Evolutionary conservation across 2,329 filamentous ascomycete genomes (phyloP).

Genomic region (Botrytis elliptica): DNA sequence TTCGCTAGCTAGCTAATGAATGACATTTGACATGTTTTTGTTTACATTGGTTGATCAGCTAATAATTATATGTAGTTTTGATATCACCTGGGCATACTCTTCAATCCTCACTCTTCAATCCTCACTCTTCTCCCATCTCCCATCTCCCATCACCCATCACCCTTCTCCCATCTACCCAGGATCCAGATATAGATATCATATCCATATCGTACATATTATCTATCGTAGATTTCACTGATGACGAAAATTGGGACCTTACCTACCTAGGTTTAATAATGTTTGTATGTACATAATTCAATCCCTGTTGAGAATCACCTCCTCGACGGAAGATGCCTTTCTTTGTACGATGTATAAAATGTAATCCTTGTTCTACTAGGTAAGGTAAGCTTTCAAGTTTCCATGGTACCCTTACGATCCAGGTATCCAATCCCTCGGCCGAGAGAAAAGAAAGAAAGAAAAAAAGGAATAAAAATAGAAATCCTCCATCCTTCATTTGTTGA

Average conservation of each 20-base stretch:
- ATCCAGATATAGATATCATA: background rate
- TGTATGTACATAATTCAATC: slow-evolving; percentile 13
- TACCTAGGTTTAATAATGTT: background rate
- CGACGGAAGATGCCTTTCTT: background rate
- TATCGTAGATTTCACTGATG: background rate
- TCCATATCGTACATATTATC: background rate
- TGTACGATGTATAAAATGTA: background rate
- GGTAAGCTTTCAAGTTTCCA: too few species aligned
- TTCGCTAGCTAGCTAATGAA: background rate
- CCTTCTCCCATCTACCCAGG: too few species aligned
- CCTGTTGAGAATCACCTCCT: background rate
- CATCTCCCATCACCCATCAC: too few species aligned
- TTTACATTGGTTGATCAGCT: background rate
- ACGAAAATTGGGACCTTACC: background rate
- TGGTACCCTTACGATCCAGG: background rate
- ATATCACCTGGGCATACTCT: background rate
- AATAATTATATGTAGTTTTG: background rate
- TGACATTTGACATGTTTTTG: background rate
- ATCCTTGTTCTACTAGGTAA: background rate
- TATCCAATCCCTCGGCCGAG: background rate
- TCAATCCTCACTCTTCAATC: background rate
- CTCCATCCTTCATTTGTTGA: background rate
- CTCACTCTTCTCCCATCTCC: too few species aligned
- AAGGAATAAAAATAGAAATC: background rate
- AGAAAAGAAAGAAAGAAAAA: too few species aligned